Evolutionary conservation across 768 basidiomycete genomes (phyloP).

Genomic region (Tulasnella sp.): DNA sequence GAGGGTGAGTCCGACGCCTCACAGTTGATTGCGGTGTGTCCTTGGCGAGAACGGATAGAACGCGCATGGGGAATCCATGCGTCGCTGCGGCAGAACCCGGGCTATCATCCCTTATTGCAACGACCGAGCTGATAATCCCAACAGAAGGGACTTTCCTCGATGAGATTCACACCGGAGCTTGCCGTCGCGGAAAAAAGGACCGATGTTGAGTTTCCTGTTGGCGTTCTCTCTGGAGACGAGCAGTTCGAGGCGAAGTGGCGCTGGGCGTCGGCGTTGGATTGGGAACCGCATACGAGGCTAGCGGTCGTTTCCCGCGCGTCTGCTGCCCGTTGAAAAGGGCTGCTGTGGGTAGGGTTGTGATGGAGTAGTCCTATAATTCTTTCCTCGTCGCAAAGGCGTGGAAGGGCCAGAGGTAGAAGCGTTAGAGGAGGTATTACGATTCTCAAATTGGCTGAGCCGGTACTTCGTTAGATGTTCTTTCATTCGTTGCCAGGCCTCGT

Average conservation of each 20-base stretch:
- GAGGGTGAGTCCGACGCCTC: neutral
- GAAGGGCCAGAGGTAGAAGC: too few relatives aligned
- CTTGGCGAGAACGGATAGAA: neutral
- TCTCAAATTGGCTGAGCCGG: too few relatives aligned
- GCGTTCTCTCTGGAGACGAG: neutral
- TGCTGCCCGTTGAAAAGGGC: neutral
- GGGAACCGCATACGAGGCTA: slow-evolving; percentile 2
- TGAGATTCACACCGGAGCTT: neutral
- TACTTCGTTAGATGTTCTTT: too few relatives aligned
- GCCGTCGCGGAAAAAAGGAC: neutral
- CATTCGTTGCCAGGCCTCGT: too few relatives aligned
- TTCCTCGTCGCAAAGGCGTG: neutral
- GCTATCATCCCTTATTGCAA: neutral
- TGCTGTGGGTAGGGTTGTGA: neutral
- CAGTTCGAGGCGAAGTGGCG: neutral
- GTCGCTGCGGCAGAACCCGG: neutral
- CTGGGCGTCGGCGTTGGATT: too few relatives aligned
- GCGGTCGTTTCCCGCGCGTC: neutral
- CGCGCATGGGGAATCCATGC: neutral
- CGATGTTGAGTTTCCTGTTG: neutral
- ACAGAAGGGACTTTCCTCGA: neutral
- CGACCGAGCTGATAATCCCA: neutral
- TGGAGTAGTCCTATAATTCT: neutral
- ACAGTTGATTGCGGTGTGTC: neutral
- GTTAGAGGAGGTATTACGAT: too few relatives aligned